These are phyloP conservation scores for Atkinsonella texensis DNA, from an alignment of 2,329 filamentous ascomycete genomes.

Conservation along the genomic window DNA sequence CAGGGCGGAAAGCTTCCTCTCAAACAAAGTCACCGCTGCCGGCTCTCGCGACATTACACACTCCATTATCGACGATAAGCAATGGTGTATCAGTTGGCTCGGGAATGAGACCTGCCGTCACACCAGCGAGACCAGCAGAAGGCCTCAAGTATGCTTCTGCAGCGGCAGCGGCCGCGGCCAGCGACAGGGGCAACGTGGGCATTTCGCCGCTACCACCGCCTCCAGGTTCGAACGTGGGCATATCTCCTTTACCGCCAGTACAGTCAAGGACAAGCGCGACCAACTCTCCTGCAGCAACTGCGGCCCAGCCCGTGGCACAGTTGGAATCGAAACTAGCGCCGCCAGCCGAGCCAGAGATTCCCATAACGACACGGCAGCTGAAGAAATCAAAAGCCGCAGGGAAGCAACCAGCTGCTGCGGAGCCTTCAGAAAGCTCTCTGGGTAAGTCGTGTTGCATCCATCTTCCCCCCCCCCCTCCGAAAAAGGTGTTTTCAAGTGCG, in stretches of 20 bases:
- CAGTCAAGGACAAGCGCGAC: constrained; percentile 43
- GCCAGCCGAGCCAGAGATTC: constrained; percentile 13
- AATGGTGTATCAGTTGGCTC: constrained; percentile 43
- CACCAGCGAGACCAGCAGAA: constrained; percentile 75
- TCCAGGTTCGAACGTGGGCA: constrained; percentile 45
- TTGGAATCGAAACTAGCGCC: constrained; percentile 8
- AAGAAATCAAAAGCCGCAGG: constrained; percentile 31
- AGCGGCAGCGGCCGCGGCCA: constrained; percentile 83
- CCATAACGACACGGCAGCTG: constrained; percentile 18
- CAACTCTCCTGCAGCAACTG: constrained; percentile 38
- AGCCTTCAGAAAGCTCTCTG: constrained; percentile 31
- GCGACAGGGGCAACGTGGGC: constrained; percentile 76
- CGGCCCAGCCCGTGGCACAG: constrained; percentile 32
- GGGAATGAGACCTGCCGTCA: constrained; percentile 83
- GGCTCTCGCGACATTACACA: constrained; percentile 82
- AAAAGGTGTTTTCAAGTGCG: no score
- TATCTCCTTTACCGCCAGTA: constrained; percentile 36
- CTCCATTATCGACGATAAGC: constrained; percentile 49
- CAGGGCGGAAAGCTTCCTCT: constrained; percentile 63
- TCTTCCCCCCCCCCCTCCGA: background rate
- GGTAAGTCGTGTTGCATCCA: constrained; percentile 20
- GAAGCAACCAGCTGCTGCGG: constrained; percentile 30
- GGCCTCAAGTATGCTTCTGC: constrained; percentile 95
- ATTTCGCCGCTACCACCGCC: constrained; percentile 90
- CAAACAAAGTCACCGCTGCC: constrained; percentile 91